Base-by-base conservation (phyloP, 306 rosid species). In the Prosopis cineraria region DNA sequence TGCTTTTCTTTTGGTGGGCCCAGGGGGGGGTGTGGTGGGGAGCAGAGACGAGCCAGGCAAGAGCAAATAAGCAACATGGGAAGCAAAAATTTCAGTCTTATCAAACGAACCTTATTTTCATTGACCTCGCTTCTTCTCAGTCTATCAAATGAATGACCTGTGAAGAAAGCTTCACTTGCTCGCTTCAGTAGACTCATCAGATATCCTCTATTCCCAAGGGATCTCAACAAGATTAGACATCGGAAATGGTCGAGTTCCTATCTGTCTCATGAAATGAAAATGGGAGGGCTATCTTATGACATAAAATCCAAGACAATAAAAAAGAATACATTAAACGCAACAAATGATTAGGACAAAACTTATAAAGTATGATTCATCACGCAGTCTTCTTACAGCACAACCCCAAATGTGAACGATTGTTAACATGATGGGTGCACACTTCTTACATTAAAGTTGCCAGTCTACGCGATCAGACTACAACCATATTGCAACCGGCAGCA, bases 401-500 rank as follows among this genome's bases (percentile, higher is more conserved):
- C 39, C 34, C 40, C n/a, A 30, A 13, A 60, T 30, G 30, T 24
- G 25, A 48, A 48, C 56, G 56, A 48, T 19, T 2, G 17, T 58
- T 58, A 52, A 52, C 59, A 22, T 52, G 29, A 52, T 20, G 59
- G 59, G 25, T 16, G 25, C 41, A 65, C 59, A 77, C 24, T 76
- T 48, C 71, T 72, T 75, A 82, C 86, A 55, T 22, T 2, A 24
- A 20, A 20, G 29, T 52, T 52, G 59, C 13, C 59, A 52, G 13
- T 30, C 59, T 6, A 68, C 50, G 40, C 24, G 8, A 4, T 7
- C 6, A 80, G 7, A 10, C 12, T 6, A 7, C 25, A 19, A 5
- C 10, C 58, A 50, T n/a, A n/a, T n/a, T 50, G 20, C 1, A 20
- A 52, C 29, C 5, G 29, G 59, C 29, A 9, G 20, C 27, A 52